A percentile compares a stretch with the other conserved stretches of the same genome.
These are phyloP conservation scores for Termitomyces sp. DNA, from an alignment of 768 basidiomycete genomes.

Conservation along the genomic window DNA sequence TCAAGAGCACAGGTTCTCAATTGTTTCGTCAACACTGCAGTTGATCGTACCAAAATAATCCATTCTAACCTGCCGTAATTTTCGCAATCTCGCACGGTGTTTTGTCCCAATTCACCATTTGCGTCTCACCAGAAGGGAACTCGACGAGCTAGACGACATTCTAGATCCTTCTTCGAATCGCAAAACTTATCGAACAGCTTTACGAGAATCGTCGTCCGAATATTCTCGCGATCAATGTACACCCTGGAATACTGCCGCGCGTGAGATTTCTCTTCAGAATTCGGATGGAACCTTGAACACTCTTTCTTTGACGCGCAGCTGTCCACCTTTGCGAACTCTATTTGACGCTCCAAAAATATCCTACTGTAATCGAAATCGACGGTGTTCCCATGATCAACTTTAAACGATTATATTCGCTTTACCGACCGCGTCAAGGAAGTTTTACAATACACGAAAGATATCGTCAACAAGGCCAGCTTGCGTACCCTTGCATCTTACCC, in stretches of 20 bases:
- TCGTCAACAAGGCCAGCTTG: not conserved
- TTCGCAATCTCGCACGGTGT: slow-evolving; percentile 41
- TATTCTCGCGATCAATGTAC: not conserved
- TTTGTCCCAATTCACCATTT: slow-evolving; percentile 37
- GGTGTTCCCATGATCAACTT: slow-evolving; percentile 41
- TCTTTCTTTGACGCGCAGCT: not conserved
- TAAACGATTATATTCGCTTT: slow-evolving; percentile 36
- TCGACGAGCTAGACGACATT: slow-evolving; percentile 11
- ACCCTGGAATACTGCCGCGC: not conserved
- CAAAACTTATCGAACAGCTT: not conserved
- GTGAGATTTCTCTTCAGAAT: not conserved
- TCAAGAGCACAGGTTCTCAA: slow-evolving; percentile 36
- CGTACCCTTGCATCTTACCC: not conserved
- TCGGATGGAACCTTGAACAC: not conserved
- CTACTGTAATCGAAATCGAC: slow-evolving; percentile 25
- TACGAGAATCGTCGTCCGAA: not conserved
- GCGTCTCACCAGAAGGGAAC: slow-evolving; percentile 27
- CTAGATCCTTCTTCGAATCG: not conserved
- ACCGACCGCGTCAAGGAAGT: slow-evolving; percentile 33
- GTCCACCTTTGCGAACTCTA: not conserved
- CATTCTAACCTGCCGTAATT: slow-evolving; percentile 28
- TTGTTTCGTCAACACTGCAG: not conserved
- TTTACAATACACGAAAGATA: slow-evolving; percentile 21
- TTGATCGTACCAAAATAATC: not conserved
- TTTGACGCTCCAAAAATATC: slow-evolving; percentile 26